These are phyloP conservation scores for Plasmopara muralis DNA, from an alignment of 352 stramenopile species.

Conservation along the genomic window DNA sequence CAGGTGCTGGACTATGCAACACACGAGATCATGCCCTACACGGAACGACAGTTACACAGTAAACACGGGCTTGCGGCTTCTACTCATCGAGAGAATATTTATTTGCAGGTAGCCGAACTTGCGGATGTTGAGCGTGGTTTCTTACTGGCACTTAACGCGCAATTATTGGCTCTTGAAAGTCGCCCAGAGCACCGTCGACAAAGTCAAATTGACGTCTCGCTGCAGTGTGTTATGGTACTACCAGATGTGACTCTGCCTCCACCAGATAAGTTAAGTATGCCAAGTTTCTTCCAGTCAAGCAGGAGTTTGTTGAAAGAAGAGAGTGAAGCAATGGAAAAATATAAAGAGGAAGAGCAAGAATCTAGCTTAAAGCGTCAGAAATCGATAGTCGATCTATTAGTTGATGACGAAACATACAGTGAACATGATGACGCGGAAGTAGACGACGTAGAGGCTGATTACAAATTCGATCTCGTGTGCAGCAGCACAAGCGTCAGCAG, in stretches of 20 bases:
- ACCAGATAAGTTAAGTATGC: constrained; percentile 36
- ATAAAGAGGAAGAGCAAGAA: constrained; percentile 12
- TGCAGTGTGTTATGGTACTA: constrained; percentile 73
- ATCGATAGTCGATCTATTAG: constrained; percentile 21
- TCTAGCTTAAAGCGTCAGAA: constrained; percentile 11
- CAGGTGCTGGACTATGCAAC: constrained; percentile 72
- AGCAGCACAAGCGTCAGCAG: constrained; percentile 29
- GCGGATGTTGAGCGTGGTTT: constrained; percentile 57
- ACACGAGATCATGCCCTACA: constrained; percentile 63
- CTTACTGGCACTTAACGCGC: constrained; percentile 53
- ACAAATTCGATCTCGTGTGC: constrained; percentile 15
- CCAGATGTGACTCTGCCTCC: constrained; percentile 69
- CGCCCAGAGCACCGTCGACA: constrained; percentile 52
- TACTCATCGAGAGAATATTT: constrained; percentile 23
- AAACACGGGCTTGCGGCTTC: neutral
- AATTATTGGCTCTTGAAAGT: constrained; percentile 46
- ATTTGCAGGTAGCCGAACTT: constrained; percentile 67
- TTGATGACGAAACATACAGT: constrained; percentile 15
- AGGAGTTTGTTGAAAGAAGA: constrained; percentile 23
- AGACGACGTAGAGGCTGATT: constrained; percentile 16
- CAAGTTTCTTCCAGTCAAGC: constrained; percentile 41
- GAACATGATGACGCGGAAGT: constrained; percentile 6
- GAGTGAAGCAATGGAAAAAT: constrained; percentile 13
- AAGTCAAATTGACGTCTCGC: constrained; percentile 68
- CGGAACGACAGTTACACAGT: constrained; percentile 37